Evolutionary conservation across 768 basidiomycete species (phyloP), one percentile per base, ranked within the genome.

Genomic region (Sutorius australiensis): DNA sequence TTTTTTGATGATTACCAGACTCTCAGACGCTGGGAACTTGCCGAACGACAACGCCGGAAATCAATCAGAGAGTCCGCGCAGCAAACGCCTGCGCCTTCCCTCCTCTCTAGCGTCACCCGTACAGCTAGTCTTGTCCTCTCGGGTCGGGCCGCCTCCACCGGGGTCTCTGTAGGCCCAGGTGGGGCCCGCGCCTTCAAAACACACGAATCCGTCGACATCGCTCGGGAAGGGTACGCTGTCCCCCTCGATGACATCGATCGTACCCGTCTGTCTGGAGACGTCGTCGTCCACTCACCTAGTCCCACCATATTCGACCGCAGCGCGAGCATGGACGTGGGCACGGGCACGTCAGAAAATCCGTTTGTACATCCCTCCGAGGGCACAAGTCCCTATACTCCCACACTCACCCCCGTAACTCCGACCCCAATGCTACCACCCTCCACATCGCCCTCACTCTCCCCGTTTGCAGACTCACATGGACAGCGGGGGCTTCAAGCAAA

Each of bases 41-140:
- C 82, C 37, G 90, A 92, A 63, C 79, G 86, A 17, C 83, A 83
- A 60, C 79, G 87, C 53, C 80, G 90, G 72, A 91, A 84, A 69
- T 77, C 80, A 33, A 84, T 80, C 3, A 79, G 90, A 50, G 85
- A 83, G 51, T 83, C 85, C 3, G 12, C n/a, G 3, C 64, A 61
- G 1, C 12, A 60, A 19, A 50, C 39, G 8, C 47, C 66, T 27
- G 36, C 48, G 1, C 61, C 77, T 5, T 82, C 86, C 3, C 60
- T 87, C n/a, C 67, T 89, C 36, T 69, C 73, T 19, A 78, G 79
- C 53, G 77, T 88, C 53, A 78, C 82, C 32, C 77, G 77, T 46
- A 78, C 80, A 28, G 83, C 87, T 12, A 80, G 78, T 59, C 69
- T 77, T 21, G 72, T 90, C 4, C 83, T 84, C 78, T 65, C 79